phyloP scores from a whole-genome alignment of 2,329 filamentous ascomycete species.

The Penicillium brasilianum region DNA sequence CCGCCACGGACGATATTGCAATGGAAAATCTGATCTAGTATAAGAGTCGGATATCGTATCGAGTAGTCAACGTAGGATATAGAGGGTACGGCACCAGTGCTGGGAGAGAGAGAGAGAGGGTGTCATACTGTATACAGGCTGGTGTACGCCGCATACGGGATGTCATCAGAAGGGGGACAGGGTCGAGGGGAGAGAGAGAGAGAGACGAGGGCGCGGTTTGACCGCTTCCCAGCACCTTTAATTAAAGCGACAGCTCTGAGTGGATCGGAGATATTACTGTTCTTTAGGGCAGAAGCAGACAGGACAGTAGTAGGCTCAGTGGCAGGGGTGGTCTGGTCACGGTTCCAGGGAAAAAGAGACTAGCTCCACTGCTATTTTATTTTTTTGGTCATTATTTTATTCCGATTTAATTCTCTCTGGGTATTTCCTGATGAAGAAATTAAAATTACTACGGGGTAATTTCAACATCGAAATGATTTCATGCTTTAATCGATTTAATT shows the following conservation, averaged over 20 bases:
- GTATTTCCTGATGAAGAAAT: neutral
- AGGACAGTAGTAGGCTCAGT: neutral
- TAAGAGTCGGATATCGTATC: no score
- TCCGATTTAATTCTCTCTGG: neutral
- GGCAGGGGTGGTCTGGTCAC: no score
- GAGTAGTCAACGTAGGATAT: no score
- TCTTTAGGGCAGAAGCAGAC: conserved; percentile 2
- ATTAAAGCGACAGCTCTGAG: conserved; percentile 22
- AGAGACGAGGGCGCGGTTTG: conserved; percentile 16
- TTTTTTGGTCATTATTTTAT: neutral
- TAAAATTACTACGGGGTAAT: conserved; percentile 5
- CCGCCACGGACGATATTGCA: conserved; percentile 1
- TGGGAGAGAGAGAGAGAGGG: no score
- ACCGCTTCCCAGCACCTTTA: conserved; percentile 26
- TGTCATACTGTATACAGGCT: no score
- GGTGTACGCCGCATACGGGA: no score
- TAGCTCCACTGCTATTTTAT: neutral
- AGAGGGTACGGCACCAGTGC: no score
- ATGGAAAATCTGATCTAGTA: neutral
- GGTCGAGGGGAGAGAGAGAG: neutral
- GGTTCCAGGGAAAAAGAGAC: neutral
- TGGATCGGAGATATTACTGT: conserved; percentile 22
- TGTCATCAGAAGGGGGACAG: no score
- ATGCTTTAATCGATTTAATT: conserved; percentile 1
- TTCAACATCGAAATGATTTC: neutral